phyloP scores from a whole-genome alignment of 164 flowering plant species.

The Echeveria elegans region DNA sequence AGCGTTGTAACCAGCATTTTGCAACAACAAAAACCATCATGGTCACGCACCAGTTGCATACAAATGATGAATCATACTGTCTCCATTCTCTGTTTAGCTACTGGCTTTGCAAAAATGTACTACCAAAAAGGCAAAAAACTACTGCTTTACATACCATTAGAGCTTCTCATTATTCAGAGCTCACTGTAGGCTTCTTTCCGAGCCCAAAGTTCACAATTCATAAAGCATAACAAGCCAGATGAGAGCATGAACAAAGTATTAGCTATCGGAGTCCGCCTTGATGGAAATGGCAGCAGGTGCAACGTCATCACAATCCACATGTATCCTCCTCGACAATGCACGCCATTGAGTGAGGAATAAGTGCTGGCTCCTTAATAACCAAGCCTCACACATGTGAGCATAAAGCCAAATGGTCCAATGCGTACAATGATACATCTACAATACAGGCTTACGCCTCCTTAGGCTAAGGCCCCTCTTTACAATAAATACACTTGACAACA shows the following conservation, averaged over 20 bases:
- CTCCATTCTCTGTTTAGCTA: background rate
- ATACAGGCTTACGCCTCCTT: background rate
- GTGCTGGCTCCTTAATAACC: background rate
- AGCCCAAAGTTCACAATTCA: too few relatives aligned
- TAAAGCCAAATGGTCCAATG: too few relatives aligned
- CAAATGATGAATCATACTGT: background rate
- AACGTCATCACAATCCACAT: background rate
- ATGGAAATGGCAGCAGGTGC: background rate
- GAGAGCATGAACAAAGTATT: too few relatives aligned
- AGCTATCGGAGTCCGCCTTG: too few relatives aligned
- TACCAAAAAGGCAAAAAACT: too few relatives aligned
- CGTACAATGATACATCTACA: too few relatives aligned
- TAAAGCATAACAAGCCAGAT: too few relatives aligned
- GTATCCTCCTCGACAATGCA: background rate
- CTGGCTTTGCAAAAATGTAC: background rate
- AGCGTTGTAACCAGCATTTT: background rate
- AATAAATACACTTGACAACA: background rate
- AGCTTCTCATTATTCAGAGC: too few relatives aligned
- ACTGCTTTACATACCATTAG: too few relatives aligned
- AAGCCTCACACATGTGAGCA: background rate
- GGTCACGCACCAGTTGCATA: background rate
- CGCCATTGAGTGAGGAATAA: background rate
- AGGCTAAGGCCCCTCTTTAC: background rate
- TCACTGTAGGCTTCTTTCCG: too few relatives aligned
- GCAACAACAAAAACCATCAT: background rate